A percentile compares a stretch with the other conserved stretches of the same genome.
Conservation (phyloP, 2,329 filamentous ascomycete species). For the Sporothrix euskadiensis region DNA sequence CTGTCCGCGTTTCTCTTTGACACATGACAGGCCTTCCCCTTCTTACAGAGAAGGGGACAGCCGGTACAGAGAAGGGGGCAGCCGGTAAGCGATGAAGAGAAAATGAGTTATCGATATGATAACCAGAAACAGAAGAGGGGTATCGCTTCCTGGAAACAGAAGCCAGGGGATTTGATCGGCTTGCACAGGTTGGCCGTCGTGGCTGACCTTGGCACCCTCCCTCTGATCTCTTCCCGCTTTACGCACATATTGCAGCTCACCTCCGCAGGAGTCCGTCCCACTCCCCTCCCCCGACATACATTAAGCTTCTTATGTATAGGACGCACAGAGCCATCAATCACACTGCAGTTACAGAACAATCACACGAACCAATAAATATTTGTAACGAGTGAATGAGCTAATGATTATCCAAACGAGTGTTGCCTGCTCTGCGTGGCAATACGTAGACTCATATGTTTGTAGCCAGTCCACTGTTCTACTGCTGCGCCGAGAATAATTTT, state of each 20-base stretch:
- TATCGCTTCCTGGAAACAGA: not conserved
- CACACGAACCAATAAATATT: not conserved
- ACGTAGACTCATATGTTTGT: not conserved
- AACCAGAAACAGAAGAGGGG: not conserved
- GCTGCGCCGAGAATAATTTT: not conserved
- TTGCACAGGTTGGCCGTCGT: not conserved
- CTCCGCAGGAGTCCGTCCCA: not conserved
- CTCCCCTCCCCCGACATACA: not conserved
- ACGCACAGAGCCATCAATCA: not conserved
- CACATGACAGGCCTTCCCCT: not conserved
- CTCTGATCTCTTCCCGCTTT: not conserved
- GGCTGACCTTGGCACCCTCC: too few species aligned
- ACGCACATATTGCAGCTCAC: not conserved
- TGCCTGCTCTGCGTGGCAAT: not conserved
- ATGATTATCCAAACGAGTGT: not conserved
- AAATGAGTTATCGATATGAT: not conserved
- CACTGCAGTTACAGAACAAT: not conserved
- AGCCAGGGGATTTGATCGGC: not conserved
- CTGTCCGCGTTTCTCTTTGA: not conserved
- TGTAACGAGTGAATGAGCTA: not conserved
- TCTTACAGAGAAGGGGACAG: too few species aligned
- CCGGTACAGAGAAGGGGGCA: too few species aligned
- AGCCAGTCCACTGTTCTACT: not conserved
- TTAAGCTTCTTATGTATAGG: conserved; percentile 3
- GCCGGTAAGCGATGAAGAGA: not conserved